These are phyloP conservation scores for Fibroporia radiculosa DNA, from an alignment of 768 basidiomycete genomes.

Conservation along the genomic window DNA sequence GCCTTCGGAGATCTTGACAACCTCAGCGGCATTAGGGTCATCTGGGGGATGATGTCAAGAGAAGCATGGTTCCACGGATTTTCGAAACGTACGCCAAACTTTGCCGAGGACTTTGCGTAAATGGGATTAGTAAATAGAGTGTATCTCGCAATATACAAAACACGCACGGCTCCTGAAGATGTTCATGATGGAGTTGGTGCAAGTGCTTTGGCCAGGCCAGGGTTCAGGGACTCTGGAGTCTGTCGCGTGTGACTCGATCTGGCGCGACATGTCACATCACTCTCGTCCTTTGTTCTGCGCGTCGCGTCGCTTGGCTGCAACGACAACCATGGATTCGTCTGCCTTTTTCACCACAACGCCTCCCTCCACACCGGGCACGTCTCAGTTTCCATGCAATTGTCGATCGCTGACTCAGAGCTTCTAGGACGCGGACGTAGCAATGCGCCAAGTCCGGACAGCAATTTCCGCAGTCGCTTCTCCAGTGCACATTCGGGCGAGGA, in stretches of 20 bases:
- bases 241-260: conserved; percentile 6
- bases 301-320: too few species aligned
- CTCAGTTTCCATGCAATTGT: neutral
- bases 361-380: conserved; percentile 1
- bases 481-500: conserved; percentile 1
- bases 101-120: conserved; percentile 68
- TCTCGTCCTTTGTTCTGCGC: too few species aligned
- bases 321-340: neutral
- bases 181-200: conserved; percentile 51
- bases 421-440: neutral
- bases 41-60: conserved; percentile 42
- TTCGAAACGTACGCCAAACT: conserved; percentile 79
- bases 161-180: conserved; percentile 75
- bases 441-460: conserved; percentile 10
- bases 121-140: neutral
- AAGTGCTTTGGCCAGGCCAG: conserved; percentile 5
- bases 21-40: conserved; percentile 90
- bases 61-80: neutral
- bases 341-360: conserved; percentile 7
- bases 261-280: conserved; percentile 14
- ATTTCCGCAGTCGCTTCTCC: conserved; percentile 10
- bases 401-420: neutral
- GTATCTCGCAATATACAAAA: conserved; percentile 4
- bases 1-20: conserved; percentile 89
- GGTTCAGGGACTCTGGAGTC: neutral